These are phyloP conservation scores for Balakata baccata DNA, from an alignment of 345 rosid species.

Conservation along the genomic window DNA sequence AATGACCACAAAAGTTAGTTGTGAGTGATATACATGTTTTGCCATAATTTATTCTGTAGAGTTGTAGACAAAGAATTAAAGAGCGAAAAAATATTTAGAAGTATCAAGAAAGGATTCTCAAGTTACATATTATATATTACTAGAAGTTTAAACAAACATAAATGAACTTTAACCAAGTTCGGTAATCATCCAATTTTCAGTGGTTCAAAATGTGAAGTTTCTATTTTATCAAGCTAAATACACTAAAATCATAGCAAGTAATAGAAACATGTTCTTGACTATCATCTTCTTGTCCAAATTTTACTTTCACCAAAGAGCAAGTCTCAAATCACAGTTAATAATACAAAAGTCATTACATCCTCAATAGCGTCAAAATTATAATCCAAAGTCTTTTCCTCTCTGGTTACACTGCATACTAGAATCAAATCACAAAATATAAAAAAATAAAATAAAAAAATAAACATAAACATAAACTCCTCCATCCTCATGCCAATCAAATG, in stretches of 20 bases:
- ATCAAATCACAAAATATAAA: background rate
- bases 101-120: background rate
- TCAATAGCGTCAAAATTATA: background rate
- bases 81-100: background rate
- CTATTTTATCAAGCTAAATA: background rate
- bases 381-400: background rate
- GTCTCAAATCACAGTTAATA: too few species aligned
- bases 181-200: background rate
- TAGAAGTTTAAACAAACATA: background rate
- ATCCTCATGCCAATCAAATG: background rate
- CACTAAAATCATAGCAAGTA: background rate
- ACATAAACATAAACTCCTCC: background rate
- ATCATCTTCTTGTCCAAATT: background rate
- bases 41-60: background rate
- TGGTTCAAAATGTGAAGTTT: background rate
- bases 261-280: background rate
- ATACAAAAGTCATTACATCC: background rate
- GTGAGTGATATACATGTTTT: background rate
- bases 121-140: background rate
- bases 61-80: background rate
- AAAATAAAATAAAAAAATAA: too few species aligned
- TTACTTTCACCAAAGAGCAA: background rate
- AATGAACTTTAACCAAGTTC: background rate
- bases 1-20: conserved; percentile 1
- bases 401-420: background rate